Base-by-base conservation (phyloP, 208 protist genomes). In the Entamoeba invadens region DNA sequence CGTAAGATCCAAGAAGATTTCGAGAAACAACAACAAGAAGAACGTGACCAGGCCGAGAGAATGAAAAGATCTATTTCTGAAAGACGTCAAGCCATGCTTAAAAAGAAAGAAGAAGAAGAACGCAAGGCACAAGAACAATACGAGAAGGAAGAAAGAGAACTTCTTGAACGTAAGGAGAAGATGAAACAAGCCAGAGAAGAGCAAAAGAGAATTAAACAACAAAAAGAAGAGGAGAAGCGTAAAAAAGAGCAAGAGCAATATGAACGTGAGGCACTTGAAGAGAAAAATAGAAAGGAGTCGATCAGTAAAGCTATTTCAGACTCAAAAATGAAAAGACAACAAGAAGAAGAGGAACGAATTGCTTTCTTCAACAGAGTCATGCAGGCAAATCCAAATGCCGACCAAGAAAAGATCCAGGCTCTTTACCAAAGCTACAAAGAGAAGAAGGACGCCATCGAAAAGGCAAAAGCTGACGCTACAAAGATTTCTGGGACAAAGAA, bases 1-100 rank as follows among this genome's bases (percentile, higher is more conserved):
- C n/a, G n/a, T n/a, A n/a, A n/a, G n/a, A n/a, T n/a, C 92, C 31
- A 72, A 93, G 4, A 95, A 96, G 45, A 96, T 93, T 46, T 45
- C 4, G 44, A 93, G n/a, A 44, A 25, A 57, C 4, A 72, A 5
- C 14, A 38, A 3, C 45, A 21, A 57, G 92, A 51, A 51, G 18
- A 25, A 35, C 4, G 44, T 31, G 92, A 45, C 31, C 21, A 57
- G 25, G 50, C 50, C 14, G 50, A 68, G 25, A 68, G 50, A 68
- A 68, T 68, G 14, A 68, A 68, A 25, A 68, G 50, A 68, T 12
- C 50, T 68, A 68, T 68, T 68, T 12, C 50, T 68, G 50, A 68
- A 68, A 68, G 50, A 68, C n/a, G n/a, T n/a, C n/a, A n/a, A n/a
- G n/a, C n/a, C n/a, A n/a, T n/a, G n/a, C n/a, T n/a, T n/a, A n/a